A percentile compares a stretch with the other conserved stretches of the same genome.
Conservation (phyloP, 1,284 basidiomycete species). For the Rugosomyces carneus region DNA sequence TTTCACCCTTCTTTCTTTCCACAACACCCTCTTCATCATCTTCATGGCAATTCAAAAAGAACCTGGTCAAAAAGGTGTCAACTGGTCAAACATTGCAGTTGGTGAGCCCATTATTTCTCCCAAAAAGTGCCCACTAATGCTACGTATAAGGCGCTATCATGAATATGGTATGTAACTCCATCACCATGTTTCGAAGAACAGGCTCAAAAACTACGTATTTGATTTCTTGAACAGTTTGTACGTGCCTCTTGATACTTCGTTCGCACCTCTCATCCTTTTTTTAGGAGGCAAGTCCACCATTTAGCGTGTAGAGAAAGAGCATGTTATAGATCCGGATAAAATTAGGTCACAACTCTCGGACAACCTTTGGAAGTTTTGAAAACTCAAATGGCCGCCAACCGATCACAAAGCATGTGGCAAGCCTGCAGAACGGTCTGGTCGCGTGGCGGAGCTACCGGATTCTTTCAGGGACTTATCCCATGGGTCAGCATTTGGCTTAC, state of each 20-base stretch:
- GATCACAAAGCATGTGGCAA: conserved; percentile 84
- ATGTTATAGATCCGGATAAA: conserved; percentile 6
- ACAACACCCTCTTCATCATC: conserved; percentile 17
- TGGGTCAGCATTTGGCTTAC: conserved; percentile 61
- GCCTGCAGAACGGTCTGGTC: conserved; percentile 87
- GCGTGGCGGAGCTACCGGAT: conserved; percentile 85
- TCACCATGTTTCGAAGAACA: conserved; percentile 11
- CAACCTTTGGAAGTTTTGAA: conserved; percentile 98
- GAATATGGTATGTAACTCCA: conserved; percentile 71
- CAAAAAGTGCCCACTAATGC: background rate
- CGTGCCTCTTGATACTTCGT: conserved; percentile 24
- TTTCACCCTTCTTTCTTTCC: conserved; percentile 14
- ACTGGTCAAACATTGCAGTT: conserved; percentile 99
- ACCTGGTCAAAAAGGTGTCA: conserved; percentile 91
- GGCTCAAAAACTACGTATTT: conserved; percentile 9
- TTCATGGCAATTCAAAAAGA: conserved; percentile 73
- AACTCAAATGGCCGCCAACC: conserved; percentile 97
- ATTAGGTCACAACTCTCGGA: conserved; percentile 90
- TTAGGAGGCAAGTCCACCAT: conserved; percentile 37
- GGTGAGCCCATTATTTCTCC: conserved; percentile 44
- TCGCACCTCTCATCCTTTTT: conserved; percentile 13
- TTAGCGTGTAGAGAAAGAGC: conserved; percentile 1
- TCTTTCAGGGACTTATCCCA: conserved; percentile 98
- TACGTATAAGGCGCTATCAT: conserved; percentile 76
- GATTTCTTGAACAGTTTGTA: conserved; percentile 45